phyloP scores from a whole-genome alignment of 1,284 basidiomycete genomes.

The Tilletia setariae region DNA sequence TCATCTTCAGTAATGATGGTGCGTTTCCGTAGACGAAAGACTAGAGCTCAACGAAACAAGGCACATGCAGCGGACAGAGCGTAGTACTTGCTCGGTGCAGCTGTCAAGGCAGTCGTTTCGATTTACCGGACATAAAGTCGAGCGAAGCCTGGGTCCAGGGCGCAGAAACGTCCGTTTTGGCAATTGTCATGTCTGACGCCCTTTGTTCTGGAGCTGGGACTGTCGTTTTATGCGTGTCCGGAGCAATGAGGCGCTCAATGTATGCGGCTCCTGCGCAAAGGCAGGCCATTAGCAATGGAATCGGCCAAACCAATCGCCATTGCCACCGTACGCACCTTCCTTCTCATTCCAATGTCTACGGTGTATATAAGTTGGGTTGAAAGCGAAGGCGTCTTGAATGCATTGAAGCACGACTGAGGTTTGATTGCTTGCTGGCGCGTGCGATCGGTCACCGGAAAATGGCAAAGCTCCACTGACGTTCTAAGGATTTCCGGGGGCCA shows the following conservation, averaged over 20 bases:
- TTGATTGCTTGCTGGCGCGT: background rate
- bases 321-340: conserved; percentile 63
- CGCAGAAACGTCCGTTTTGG: too few relatives aligned
- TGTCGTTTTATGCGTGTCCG: background rate
- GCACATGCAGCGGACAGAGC: conserved; percentile 78
- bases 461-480: background rate
- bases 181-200: too few relatives aligned
- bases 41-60: conserved; percentile 71
- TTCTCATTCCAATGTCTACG: conserved; percentile 77
- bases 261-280: conserved; percentile 38
- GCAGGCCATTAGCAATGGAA: too few relatives aligned
- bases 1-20: background rate
- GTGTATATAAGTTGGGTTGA: conserved; percentile 67
- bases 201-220: conserved; percentile 70
- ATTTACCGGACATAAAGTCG: background rate
- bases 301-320: conserved; percentile 66
- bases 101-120: conserved; percentile 29
- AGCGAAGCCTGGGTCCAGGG: too few relatives aligned
- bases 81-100: conserved; percentile 66
- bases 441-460: background rate
- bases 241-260: conserved; percentile 59
- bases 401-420: conserved; percentile 64
- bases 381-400: conserved; percentile 68
- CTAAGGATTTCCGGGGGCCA: background rate
- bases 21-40: background rate